A percentile compares a stretch with the other conserved stretches of the same genome.
phyloP scores from a whole-genome alignment of 176 grass and related monocot genomes.

The Triticum timopheevii region DNA sequence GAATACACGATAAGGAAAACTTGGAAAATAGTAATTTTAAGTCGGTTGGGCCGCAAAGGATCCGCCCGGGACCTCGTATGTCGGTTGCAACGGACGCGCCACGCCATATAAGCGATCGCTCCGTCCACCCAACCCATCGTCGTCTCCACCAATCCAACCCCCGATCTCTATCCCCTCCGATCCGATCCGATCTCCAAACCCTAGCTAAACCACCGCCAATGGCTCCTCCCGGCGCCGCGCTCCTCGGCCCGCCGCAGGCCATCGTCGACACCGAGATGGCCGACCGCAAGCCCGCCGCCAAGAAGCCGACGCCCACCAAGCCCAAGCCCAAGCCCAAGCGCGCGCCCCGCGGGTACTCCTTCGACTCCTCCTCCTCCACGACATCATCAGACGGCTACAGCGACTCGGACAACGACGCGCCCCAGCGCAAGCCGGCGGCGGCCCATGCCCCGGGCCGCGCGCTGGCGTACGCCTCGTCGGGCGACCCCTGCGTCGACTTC shows the following conservation, averaged over 20 bases:
- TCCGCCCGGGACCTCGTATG: not conserved
- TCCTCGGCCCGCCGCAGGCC: slow-evolving; percentile 24
- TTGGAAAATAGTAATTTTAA: not conserved
- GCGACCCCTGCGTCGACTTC: slow-evolving; percentile 60
- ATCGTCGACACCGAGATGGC: slow-evolving; percentile 13
- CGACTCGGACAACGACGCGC: not conserved
- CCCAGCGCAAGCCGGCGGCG: not conserved
- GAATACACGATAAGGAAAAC: too few relatives aligned
- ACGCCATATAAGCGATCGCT: not conserved
- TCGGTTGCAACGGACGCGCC: not conserved
- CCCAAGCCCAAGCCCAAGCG: not conserved
- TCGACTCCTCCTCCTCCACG: not conserved
- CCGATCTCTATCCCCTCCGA: not conserved
- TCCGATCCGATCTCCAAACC: not conserved
- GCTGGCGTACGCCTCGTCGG: slow-evolving; percentile 39
- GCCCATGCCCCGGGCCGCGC: not conserved
- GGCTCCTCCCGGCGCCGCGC: not conserved
- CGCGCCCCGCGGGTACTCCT: slow-evolving; percentile 11
- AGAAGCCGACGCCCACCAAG: too few relatives aligned
- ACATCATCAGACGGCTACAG: not conserved
- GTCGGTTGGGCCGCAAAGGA: not conserved
- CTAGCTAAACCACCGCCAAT: not conserved
- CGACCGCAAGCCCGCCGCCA: not conserved
- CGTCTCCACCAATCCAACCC: slow-evolving; percentile 6
- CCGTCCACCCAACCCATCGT: not conserved